Evolutionary conservation across 2,329 filamentous ascomycete species (phyloP), one percentile per base, ranked within the genome.

Genomic region (Exophiala dermatitidis): DNA sequence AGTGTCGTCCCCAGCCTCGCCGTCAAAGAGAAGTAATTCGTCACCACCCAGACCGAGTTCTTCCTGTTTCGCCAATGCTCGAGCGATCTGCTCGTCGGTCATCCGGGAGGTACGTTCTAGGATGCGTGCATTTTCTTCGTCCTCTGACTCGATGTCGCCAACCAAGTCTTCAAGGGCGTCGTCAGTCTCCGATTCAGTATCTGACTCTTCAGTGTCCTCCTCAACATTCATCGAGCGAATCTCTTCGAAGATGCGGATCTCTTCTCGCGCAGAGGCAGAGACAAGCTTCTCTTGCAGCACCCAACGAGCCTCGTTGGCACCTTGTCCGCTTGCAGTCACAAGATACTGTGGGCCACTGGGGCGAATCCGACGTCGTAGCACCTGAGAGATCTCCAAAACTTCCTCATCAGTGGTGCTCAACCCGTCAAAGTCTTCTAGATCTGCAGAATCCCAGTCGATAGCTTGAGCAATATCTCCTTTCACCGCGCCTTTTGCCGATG

Each of bases 71-170:
- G 78, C 72, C 31, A 86, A 67, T 28, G 84, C 69, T 37, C 76
- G 72, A 37, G 84, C 83, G 37, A 87, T 71, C 19, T 78, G 74
- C 65, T 84, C 82, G 57, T 88, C 82, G 5, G 80, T 76, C 61
- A 76, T 70, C 3, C 65, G 50, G 29, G 61, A 9, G 69, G 68
- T 19, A 65, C 66, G 44, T 66, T 64, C 65, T 38, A 70, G 53
- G 37, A 69, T 68, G 1, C 66, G 65, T 4, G 69, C 68, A 7
- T 68, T 67, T 2, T 69, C 68, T 7, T 68, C 65, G 8, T 69
- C 65, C 10, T 70, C 67, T 1, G 68, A 67, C 2, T 71, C 69
- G 6, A 73, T 69, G 2, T 71, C 68, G 5, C 70, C 68, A 33
- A 68, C 65, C 8, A 69, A 65, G 6, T 67, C 64, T 31, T 67